Conservation (phyloP, 2,329 filamentous ascomycete species). For the Claviceps pazoutovae region DNA sequence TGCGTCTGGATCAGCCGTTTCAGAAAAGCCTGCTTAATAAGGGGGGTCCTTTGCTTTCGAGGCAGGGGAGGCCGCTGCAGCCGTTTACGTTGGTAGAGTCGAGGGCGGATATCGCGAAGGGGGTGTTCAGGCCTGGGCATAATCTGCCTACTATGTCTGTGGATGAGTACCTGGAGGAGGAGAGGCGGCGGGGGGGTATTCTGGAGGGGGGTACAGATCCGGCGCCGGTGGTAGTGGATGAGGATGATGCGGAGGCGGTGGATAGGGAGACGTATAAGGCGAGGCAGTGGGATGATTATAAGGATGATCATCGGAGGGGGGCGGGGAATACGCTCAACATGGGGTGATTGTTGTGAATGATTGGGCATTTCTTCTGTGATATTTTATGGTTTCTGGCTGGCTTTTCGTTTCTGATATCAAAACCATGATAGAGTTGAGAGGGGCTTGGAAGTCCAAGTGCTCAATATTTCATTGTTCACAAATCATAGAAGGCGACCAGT, state of each 20-base stretch:
- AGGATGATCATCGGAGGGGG: conserved; percentile 75
- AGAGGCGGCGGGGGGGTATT: conserved; percentile 69
- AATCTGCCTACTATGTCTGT: conserved; percentile 96
- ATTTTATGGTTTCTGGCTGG: too few species aligned
- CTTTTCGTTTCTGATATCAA: too few species aligned
- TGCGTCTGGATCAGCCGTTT: conserved; percentile 57
- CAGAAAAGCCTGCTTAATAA: conserved; percentile 29
- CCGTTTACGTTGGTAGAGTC: conserved; percentile 78
- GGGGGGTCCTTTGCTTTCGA: conserved; percentile 62
- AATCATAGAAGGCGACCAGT: too few species aligned
- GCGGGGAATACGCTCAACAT: conserved; percentile 73
- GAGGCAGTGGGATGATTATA: conserved; percentile 87
- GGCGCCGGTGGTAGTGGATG: conserved; percentile 58
- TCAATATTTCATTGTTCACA: too few species aligned
- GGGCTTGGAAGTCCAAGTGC: too few species aligned
- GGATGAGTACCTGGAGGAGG: conserved; percentile 93
- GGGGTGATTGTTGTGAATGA: conserved; percentile 28
- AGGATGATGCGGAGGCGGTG: conserved; percentile 78
- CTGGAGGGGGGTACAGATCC: conserved; percentile 80
- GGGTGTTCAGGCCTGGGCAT: conserved; percentile 82
- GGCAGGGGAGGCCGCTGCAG: conserved; percentile 69
- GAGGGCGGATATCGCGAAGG: conserved; percentile 59
- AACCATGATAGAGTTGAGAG: too few species aligned
- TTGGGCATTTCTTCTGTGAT: too few species aligned
- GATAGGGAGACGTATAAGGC: conserved; percentile 90